These are phyloP conservation scores for Colletotrichum sidae DNA, from an alignment of 2,329 filamentous ascomycete species.

Conservation along the genomic window DNA sequence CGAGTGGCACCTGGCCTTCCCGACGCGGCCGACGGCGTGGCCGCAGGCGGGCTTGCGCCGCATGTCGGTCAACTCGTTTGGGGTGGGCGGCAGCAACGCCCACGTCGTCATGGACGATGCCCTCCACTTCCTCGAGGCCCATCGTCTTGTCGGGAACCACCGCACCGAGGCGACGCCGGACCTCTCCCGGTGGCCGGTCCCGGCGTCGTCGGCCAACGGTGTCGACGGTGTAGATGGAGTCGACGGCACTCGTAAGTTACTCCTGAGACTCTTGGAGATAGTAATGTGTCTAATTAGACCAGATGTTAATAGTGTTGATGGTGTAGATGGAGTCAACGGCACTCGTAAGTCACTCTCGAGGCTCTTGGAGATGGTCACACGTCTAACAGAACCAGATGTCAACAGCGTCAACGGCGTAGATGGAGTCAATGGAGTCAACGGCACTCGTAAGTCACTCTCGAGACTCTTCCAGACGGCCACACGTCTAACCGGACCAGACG, in stretches of 20 bases:
- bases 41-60: constrained; percentile 55
- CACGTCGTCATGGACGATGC: constrained; percentile 50
- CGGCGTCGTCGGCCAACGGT: no score
- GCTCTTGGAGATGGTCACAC: background rate
- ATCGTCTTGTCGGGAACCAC: constrained; percentile 31
- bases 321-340: background rate
- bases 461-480: background rate
- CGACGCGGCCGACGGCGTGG: constrained; percentile 39
- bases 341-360: background rate
- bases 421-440: background rate
- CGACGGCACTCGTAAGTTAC: background rate
- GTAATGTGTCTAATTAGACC: background rate
- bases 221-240: no score
- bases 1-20: constrained; percentile 46
- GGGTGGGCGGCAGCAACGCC: constrained; percentile 38
- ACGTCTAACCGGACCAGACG: constrained; percentile 7
- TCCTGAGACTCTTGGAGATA: background rate
- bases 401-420: no score
- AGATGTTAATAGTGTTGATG: background rate
- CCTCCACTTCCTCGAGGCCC: constrained; percentile 24
- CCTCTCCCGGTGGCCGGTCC: no score
- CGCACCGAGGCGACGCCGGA: constrained; percentile 14
- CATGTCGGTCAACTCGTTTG: constrained; percentile 63
- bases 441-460: background rate
- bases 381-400: no score